Evolutionary conservation across 2,329 filamentous ascomycete species (phyloP).

Genomic region (Ilyonectria robusta): DNA sequence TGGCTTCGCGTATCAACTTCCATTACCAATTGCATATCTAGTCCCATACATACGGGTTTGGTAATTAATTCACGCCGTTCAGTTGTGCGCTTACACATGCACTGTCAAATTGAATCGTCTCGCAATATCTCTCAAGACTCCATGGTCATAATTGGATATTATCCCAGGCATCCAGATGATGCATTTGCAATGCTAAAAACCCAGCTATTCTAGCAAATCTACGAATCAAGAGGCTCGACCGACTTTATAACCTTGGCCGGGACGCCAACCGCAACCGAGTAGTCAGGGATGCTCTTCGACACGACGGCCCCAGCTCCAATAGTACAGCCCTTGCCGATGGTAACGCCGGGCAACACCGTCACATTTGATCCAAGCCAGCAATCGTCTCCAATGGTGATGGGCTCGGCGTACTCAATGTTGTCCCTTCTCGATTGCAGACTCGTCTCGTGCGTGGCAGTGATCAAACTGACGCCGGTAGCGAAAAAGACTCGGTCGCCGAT

Average conservation of each 20-base stretch:
- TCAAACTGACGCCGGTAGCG: conserved; percentile 29
- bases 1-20: too few species aligned
- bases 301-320: conserved; percentile 88
- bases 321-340: conserved; percentile 79
- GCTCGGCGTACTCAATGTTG: conserved; percentile 41
- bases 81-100: too few species aligned
- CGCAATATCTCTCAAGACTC: too few species aligned
- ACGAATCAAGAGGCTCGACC: background rate
- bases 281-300: conserved; percentile 66
- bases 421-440: conserved; percentile 4
- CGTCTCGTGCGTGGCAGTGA: conserved; percentile 2
- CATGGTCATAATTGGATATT: too few species aligned
- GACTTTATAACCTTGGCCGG: background rate
- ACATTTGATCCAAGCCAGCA: conserved; percentile 84
- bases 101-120: too few species aligned
- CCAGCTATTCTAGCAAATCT: background rate
- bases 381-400: conserved; percentile 84
- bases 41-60: too few species aligned
- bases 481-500: conserved; percentile 16
- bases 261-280: background rate
- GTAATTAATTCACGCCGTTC: too few species aligned
- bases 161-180: background rate
- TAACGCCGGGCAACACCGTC: conserved; percentile 81
- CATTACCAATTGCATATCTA: too few species aligned
- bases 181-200: background rate